Conservation (phyloP, 805 yeast species). For the Wilhelminamyces savonicus region DNA sequence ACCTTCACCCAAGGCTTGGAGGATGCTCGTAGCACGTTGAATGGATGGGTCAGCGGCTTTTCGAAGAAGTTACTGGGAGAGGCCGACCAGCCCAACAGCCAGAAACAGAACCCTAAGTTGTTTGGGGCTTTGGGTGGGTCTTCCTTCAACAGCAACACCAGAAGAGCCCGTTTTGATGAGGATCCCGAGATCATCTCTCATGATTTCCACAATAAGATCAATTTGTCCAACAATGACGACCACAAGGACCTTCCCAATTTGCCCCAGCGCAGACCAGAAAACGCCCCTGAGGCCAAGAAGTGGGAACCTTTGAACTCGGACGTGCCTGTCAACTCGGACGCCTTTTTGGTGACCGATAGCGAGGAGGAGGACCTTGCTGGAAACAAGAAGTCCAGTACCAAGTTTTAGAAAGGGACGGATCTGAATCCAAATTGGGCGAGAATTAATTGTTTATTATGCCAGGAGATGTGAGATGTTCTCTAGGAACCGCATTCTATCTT, state of each 20-base stretch:
- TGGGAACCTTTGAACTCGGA: conserved; percentile 36
- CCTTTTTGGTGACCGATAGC: conserved; percentile 38
- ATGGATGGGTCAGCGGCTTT: conserved; percentile 71
- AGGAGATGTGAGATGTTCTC: no score
- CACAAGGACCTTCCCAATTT: conserved; percentile 18
- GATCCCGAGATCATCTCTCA: conserved; percentile 49
- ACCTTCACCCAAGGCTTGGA: conserved; percentile 69
- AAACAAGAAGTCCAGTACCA: not conserved
- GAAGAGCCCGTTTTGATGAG: conserved; percentile 37
- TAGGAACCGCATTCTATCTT: no score
- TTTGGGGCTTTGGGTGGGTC: conserved; percentile 45
- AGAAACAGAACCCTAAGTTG: conserved; percentile 22
- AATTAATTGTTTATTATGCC: not conserved
- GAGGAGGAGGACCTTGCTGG: conserved; percentile 35
- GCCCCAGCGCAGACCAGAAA: conserved; percentile 8
- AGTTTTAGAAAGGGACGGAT: not conserved
- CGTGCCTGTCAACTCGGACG: conserved; percentile 36
- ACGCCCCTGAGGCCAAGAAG: conserved; percentile 11
- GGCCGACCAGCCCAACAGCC: conserved; percentile 10
- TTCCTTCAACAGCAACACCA: conserved; percentile 20
- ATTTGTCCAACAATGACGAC: conserved; percentile 32
- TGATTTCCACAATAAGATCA: conserved; percentile 43
- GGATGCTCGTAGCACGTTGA: conserved; percentile 71
- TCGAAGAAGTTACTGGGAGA: conserved; percentile 42
- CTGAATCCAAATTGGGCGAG: not conserved